phyloP scores from a whole-genome alignment of 352 stramenopile genomes.

The Phytophthora vignae region DNA sequence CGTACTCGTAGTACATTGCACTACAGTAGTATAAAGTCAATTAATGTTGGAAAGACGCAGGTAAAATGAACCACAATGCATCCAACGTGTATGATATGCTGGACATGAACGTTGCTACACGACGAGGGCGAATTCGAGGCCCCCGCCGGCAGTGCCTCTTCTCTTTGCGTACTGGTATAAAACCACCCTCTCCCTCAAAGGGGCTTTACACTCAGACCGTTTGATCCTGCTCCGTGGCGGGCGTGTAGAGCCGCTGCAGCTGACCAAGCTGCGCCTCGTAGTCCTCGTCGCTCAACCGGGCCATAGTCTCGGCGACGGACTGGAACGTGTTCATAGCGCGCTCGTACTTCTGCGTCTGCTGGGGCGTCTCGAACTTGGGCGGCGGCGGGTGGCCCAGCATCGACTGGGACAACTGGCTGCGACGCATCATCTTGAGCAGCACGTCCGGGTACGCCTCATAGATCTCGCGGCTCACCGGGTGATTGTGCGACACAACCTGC shows the following conservation, averaged over 20 bases:
- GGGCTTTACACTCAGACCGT: conserved; percentile 56
- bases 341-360: conserved; percentile 86
- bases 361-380: conserved; percentile 79
- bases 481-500: conserved; percentile 87
- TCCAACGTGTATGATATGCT: conserved; percentile 10
- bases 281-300: conserved; percentile 71
- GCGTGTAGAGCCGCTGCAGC: conserved; percentile 83
- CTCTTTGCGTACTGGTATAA: conserved; percentile 27
- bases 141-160: conserved; percentile 4
- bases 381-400: conserved; percentile 70
- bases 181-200: not conserved
- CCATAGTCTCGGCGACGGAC: conserved; percentile 80
- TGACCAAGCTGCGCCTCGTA: conserved; percentile 78
- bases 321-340: conserved; percentile 68
- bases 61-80: conserved; percentile 2
- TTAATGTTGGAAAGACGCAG: conserved; percentile 19
- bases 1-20: no score
- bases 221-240: conserved; percentile 56
- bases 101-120: conserved; percentile 23
- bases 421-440: conserved; percentile 85
- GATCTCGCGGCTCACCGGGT: conserved; percentile 85
- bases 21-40: not conserved
- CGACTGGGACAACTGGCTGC: conserved; percentile 71
- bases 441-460: conserved; percentile 89
- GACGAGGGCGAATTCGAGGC: not conserved